phyloP scores from a whole-genome alignment of 225 moss, liverwort and hornwort genomes.

The Polytrichum formosum region DNA sequence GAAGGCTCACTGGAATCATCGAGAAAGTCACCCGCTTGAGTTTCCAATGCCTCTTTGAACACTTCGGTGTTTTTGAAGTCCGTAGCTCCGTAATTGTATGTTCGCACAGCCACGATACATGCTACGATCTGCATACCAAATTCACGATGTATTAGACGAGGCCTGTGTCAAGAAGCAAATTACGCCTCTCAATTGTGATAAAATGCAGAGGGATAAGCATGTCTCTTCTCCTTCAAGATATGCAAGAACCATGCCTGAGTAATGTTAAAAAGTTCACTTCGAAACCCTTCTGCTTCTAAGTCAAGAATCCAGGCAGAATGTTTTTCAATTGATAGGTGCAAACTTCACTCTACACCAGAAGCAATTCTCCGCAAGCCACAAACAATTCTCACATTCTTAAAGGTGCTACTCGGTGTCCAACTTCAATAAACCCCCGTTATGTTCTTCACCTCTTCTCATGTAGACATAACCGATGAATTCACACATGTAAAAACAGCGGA shows the following conservation, averaged over 20 bases:
- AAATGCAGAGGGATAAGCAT: neutral
- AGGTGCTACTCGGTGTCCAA: too few relatives aligned
- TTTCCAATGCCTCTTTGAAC: constrained; percentile 88
- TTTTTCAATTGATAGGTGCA: too few relatives aligned
- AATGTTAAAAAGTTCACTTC: neutral
- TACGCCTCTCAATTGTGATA: too few relatives aligned
- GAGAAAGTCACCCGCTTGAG: constrained; percentile 34
- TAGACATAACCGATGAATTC: too few relatives aligned
- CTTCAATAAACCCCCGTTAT: too few relatives aligned
- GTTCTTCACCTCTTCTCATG: too few relatives aligned
- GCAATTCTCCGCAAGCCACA: too few relatives aligned
- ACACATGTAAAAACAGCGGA: too few relatives aligned
- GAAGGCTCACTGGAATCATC: constrained; percentile 40
- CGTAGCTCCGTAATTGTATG: constrained; percentile 77
- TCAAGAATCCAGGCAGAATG: neutral
- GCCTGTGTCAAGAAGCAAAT: neutral
- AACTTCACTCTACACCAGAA: too few relatives aligned
- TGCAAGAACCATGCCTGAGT: neutral
- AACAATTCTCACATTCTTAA: too few relatives aligned
- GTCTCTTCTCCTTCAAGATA: neutral
- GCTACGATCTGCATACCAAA: constrained; percentile 63
- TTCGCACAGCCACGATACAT: constrained; percentile 68
- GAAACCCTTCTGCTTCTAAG: neutral
- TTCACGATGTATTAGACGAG: neutral
- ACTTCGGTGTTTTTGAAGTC: constrained; percentile 84